Base-by-base conservation (phyloP, 805 yeast genomes). In the Helenozyma baotianmanensis region DNA sequence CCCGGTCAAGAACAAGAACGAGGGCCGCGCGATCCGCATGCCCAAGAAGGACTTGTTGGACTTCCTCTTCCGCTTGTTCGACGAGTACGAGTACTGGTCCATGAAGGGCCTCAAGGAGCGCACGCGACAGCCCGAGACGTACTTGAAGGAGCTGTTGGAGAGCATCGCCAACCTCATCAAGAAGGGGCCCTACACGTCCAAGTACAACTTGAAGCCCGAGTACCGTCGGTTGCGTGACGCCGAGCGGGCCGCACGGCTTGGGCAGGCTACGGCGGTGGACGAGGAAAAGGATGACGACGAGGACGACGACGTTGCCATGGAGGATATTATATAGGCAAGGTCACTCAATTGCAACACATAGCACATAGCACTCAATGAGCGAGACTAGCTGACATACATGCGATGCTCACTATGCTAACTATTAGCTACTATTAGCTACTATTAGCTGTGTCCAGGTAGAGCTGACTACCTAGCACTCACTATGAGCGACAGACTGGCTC, bases 71-170 rank as follows among this genome's bases (percentile, higher is more conserved):
- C 74, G 82, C 47, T 68, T 90, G 50, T 92, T 92, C 60, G 96
- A 88, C 58, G 94, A 89, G 56, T 87, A 83, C 57, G 97, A 90
- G 54, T 92, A 89, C 60, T 92, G 98, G 98, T 80, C 92, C 9
- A 72, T 92, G 71, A 88, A 88, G 60, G 96, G 96, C 24, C 68
- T 92, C 41, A 82, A 87, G 52, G 98, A 92, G 56, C 76, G 95
- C 47, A 88, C 97, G 2, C 80, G 82, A 50, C 98, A 92, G 67
- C 98, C 98, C 2, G 98, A 92, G 56, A 81, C 81, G 14, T 94
- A 85, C 56, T 68, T 92, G 43, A 87, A 89, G 54, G 96, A 89
- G 54, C 84, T 92, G 37, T 66, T 92, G 30, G 98, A 90, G 40
- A 77, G 82, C 29, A 86, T 92, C 51, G 97, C 97, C 1, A 73